These are phyloP conservation scores for Colletotrichum filicis DNA, from an alignment of 2,329 filamentous ascomycete species.

Conservation along the genomic window DNA sequence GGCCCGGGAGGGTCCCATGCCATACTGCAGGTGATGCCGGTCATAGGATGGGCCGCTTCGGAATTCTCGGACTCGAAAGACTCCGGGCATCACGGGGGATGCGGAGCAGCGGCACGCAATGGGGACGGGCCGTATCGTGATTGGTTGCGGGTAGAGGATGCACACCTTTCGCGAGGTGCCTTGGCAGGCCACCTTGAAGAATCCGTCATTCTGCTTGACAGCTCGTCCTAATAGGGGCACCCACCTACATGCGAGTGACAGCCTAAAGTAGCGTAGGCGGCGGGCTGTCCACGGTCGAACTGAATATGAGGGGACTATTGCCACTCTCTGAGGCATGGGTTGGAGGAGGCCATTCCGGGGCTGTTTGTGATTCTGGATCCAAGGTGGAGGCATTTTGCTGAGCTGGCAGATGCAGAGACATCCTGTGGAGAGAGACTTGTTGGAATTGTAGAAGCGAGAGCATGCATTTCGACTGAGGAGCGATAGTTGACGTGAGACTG, in stretches of 20 bases:
- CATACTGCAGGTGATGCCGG: not conserved
- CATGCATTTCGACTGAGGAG: not conserved
- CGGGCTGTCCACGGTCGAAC: not conserved
- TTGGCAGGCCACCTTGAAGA: not conserved
- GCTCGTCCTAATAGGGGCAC: not conserved
- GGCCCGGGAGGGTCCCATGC: not conserved
- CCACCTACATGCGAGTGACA: constrained; percentile 12
- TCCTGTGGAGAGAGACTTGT: not conserved
- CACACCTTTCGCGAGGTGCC: not conserved
- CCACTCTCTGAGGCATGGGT: not conserved
- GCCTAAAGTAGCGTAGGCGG: constrained; percentile 4
- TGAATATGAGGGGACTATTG: not conserved
- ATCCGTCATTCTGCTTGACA: not conserved
- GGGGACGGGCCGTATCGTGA: constrained; percentile 5
- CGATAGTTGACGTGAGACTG: not conserved
- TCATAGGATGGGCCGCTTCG: constrained; percentile 12
- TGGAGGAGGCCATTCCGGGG: not conserved
- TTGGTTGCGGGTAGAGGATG: constrained; percentile 3
- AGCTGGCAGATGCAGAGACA: constrained; percentile 9
- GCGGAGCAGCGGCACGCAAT: constrained; percentile 15
- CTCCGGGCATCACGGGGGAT: constrained; percentile 13
- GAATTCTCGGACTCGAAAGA: constrained; percentile 10
- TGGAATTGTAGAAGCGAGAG: not conserved
- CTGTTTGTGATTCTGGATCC: not conserved
- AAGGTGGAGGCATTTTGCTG: constrained; percentile 1